Conservation (phyloP, 2,329 filamentous ascomycete genomes). For the Acrodontium crateriforme region DNA sequence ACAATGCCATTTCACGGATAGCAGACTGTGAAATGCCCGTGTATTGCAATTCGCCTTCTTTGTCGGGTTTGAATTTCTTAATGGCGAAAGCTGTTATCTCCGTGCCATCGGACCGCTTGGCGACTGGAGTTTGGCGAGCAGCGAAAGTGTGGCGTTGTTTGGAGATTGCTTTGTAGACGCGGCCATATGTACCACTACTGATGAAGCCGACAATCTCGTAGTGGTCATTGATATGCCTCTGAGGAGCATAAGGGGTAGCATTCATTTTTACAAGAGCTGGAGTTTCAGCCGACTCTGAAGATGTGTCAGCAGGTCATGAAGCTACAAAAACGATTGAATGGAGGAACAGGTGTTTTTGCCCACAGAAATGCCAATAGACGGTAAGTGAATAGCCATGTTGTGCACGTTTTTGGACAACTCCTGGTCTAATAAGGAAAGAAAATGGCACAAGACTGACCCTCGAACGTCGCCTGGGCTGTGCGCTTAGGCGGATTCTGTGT, state of each 20-base stretch:
- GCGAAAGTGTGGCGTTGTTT: conserved; percentile 67
- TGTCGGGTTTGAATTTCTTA: conserved; percentile 98
- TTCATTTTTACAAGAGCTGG: conserved; percentile 21
- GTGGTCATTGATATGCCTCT: conserved; percentile 78
- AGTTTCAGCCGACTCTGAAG: conserved; percentile 14
- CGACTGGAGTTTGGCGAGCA: conserved; percentile 8
- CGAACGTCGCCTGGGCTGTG: conserved; percentile 27
- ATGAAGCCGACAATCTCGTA: conserved; percentile 98
- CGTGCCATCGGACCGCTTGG: conserved; percentile 18
- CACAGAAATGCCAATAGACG: too few species aligned
- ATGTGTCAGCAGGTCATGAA: not conserved
- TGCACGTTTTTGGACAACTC: too few species aligned
- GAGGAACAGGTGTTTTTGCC: not conserved
- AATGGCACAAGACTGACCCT: conserved; percentile 17
- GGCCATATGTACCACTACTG: conserved; percentile 91
- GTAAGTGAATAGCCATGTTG: too few species aligned
- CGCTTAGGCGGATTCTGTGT: conserved; percentile 16
- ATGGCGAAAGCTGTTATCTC: conserved; percentile 75
- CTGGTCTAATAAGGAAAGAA: not conserved
- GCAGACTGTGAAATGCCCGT: conserved; percentile 96
- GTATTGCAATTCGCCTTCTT: conserved; percentile 94
- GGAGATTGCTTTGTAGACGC: conserved; percentile 88
- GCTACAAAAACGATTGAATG: not conserved
- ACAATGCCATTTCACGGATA: conserved; percentile 92
- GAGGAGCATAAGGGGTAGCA: conserved; percentile 42